phyloP scores from a whole-genome alignment of 2,329 filamentous ascomycete genomes.

The Colletotrichum phormii region DNA sequence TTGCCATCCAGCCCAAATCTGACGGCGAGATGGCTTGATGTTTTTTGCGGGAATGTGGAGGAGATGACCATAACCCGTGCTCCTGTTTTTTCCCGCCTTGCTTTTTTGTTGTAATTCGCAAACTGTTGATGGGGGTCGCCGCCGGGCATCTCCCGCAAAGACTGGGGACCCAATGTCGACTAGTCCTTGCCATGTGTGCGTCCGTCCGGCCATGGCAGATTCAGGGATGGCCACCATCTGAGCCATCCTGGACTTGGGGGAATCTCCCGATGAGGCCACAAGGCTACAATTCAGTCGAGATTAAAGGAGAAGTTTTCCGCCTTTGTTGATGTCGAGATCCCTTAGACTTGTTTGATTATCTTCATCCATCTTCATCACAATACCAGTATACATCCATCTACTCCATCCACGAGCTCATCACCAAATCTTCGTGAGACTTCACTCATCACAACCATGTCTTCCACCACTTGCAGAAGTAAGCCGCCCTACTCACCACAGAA shows the following conservation, averaged over 20 bases:
- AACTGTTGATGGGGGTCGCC: not conserved
- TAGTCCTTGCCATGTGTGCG: constrained; percentile 32
- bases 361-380: not conserved
- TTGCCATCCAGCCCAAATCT: constrained; percentile 24
- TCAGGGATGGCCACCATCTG: constrained; percentile 29
- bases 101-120: not conserved
- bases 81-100: not conserved
- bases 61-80: not conserved
- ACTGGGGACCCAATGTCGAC: constrained; percentile 16
- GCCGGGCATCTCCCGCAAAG: constrained; percentile 19
- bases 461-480: constrained; percentile 28
- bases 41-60: constrained; percentile 18
- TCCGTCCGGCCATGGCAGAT: constrained; percentile 15
- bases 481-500: no score
- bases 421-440: not conserved
- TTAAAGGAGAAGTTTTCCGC: constrained; percentile 25
- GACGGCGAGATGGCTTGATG: constrained; percentile 31
- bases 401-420: not conserved
- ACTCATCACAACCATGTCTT: constrained; percentile 20
- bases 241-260: constrained; percentile 32
- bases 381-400: not conserved
- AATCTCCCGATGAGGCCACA: constrained; percentile 40
- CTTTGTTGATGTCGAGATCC: not conserved
- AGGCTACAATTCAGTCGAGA: constrained; percentile 36
- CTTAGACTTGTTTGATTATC: not conserved